phyloP scores from a whole-genome alignment of 2,329 filamentous ascomycete genomes.

The Penicillium polonicum region DNA sequence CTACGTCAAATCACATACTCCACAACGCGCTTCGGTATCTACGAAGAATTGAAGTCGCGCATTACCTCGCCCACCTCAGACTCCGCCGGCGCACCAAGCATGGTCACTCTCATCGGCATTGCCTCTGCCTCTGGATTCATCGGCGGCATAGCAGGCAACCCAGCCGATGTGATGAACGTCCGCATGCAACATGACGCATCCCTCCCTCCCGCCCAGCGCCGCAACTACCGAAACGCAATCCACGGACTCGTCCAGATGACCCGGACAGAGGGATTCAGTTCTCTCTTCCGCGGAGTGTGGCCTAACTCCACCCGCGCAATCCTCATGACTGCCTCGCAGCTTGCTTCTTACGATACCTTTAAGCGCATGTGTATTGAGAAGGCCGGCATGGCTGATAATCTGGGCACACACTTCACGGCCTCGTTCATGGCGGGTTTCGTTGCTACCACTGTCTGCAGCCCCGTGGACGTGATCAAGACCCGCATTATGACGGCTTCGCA shows the following conservation, averaged over 20 bases:
- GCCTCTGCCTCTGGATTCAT: conserved; percentile 80
- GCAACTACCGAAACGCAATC: conserved; percentile 86
- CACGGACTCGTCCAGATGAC: conserved; percentile 85
- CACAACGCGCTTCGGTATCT: conserved; percentile 93
- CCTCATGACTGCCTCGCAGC: conserved; percentile 65
- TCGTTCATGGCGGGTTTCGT: conserved; percentile 64
- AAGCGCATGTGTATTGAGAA: conserved; percentile 56
- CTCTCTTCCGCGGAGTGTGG: conserved; percentile 74
- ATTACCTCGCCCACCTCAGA: conserved; percentile 46
- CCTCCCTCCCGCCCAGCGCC: conserved; percentile 67
- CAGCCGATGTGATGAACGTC: conserved; percentile 94
- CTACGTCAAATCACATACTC: conserved; percentile 94
- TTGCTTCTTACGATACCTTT: conserved; percentile 64
- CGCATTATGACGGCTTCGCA: conserved; percentile 60
- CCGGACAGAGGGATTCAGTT: conserved; percentile 73
- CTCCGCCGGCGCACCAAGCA: conserved; percentile 57
- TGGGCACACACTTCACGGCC: conserved; percentile 62
- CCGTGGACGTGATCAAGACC: conserved; percentile 67
- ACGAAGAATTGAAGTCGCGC: conserved; percentile 83
- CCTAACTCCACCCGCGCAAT: conserved; percentile 62
- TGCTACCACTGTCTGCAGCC: conserved; percentile 65
- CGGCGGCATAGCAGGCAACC: conserved; percentile 87
- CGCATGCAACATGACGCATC: conserved; percentile 95
- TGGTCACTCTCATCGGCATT: conserved; percentile 77
- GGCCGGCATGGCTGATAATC: conserved; percentile 54